Evolutionary conservation across 371 early-diverging fungal genomes (phyloP), one percentile per base, ranked within the genome.

Genomic region (Mucor plumbeus): DNA sequence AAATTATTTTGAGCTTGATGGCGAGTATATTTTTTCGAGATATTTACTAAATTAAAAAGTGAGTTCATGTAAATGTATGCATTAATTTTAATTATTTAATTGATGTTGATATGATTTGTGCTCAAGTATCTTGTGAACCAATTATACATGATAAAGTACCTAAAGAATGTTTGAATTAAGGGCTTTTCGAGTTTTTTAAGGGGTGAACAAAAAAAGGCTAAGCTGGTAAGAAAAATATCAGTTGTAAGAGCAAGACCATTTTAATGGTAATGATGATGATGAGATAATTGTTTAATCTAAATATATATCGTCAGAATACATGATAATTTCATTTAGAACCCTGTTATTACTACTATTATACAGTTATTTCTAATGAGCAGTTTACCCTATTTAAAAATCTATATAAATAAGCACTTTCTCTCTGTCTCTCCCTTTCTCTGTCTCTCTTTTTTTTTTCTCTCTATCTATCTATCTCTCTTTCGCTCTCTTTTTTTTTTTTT

Each of bases 271-370:
- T 21, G 50, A 15, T 17, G 44, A 50, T 50, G 26, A 50, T 50
- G 50, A 50, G 50, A 50, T 21, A 21, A 10, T 11, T 26, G 26
- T n/a, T 44, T 44, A 44, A 44, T 44, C 44, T 44, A 44, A 44
- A 26, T 26, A 53, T 53, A 53, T 53, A 53, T 31, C 53, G 53
- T 53, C 53, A 53, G 53, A 53, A 44, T 44, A 44, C 44, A 44
- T 44, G 44, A 44, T n/a, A 44, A 44, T 53, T 53, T 31, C 31
- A 53, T 53, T 53, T 53, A 53, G 31, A 53, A 53, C 53, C 53
- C 53, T 53, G 44, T 31, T 31, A 19, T 31, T 53, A 53, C 53
- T 26, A 53, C 31, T 26, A 19, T 19, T 53, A 26, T 26, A 26
- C 3, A 26, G 26, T 26, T 26, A 26, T 26, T 26, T 26, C 26